These are phyloP conservation scores for Colletotrichum lentis DNA, from an alignment of 2,329 filamentous ascomycete genomes.

Conservation along the genomic window DNA sequence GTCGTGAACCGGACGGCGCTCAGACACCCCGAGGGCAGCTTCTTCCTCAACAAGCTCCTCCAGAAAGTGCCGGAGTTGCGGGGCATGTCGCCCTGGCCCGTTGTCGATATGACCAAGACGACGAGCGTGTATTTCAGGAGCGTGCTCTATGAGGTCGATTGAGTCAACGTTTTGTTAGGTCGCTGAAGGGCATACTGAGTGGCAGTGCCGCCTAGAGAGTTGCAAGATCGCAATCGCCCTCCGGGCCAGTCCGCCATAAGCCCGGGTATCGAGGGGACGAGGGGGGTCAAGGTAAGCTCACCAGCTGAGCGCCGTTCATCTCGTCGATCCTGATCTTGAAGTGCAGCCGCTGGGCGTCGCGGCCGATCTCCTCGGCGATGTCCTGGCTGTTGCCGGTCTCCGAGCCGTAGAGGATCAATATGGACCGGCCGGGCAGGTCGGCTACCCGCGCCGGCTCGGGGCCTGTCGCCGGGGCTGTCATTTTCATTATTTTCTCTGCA, in stretches of 20 bases:
- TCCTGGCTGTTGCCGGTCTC: conserved; percentile 96
- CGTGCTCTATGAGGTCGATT: conserved; percentile 52
- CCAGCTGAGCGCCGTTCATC: conserved; percentile 78
- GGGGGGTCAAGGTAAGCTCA: conserved; percentile 55
- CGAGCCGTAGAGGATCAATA: conserved; percentile 86
- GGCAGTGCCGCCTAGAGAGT: neutral
- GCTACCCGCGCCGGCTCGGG: conserved; percentile 40
- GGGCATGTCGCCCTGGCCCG: conserved; percentile 92
- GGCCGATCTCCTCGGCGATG: conserved; percentile 83
- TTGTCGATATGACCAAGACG: conserved; percentile 87
- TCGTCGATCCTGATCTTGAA: conserved; percentile 80
- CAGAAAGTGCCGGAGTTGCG: conserved; percentile 84
- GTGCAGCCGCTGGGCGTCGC: conserved; percentile 76
- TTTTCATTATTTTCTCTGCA: neutral
- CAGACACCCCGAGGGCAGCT: conserved; percentile 75
- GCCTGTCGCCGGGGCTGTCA: conserved; percentile 23
- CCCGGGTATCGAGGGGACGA: neutral
- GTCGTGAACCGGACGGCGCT: conserved; percentile 76
- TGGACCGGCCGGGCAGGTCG: conserved; percentile 49
- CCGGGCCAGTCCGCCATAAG: neutral
- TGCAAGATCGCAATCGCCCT: neutral
- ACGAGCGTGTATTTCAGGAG: conserved; percentile 65
- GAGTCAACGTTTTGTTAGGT: conserved; percentile 13
- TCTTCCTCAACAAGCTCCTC: conserved; percentile 82
- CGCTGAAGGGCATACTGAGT: neutral